Evolutionary conservation across 768 basidiomycete species (phyloP), one percentile per base, ranked within the genome.

Genomic region (Mycena pura): DNA sequence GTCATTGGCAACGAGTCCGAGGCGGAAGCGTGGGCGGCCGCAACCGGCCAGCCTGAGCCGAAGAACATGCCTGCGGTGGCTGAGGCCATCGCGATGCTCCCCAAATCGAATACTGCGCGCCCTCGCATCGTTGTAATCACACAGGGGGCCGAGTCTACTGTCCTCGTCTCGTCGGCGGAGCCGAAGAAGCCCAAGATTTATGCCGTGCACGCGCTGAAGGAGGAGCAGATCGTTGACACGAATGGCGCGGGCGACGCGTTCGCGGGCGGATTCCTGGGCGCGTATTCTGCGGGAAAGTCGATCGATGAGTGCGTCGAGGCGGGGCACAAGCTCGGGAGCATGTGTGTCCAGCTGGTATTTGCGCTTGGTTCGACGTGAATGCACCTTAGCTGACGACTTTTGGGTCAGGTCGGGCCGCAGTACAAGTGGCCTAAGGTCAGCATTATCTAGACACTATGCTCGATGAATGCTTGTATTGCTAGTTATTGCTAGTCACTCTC

Each of bases 171-270:
- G 13, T 82, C 87, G 7, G 78, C 77, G 40, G 80, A 84, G 13
- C 78, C 83, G 2, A 84, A 86, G 19, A 77, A 76, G 47, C 80
- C 84, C 32, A 86, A 87, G 77, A 68, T 78, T 15, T 90, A 80
- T 74, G 57, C 78, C 4, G 93, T 96, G 48, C 72, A 78, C 51
- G 77, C 82, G 36, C 78, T 96, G 59, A 67, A 71, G 44, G 81
- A 83, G 53, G 82, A 79, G 38, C 69, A 88, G 74, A 95, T 97
- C 66, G 90, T 97, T 59, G 97, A 99, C 74, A 99, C 97, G 46
- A 99, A 99, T 76, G 97, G 93, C 50, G 97, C 97, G 21, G 97
- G 97, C 40, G 96, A 99, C 73, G 94, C 93, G 40, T 99, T 99
- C 69, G 95, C 95, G 24, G 97, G 96, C 58, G 97, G 93, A 36